Percentiles rank a stretch among this genome's conserved stretches.
phyloP scores from a whole-genome alignment of 1,284 basidiomycete species.

The Cystodermella granulosa region DNA sequence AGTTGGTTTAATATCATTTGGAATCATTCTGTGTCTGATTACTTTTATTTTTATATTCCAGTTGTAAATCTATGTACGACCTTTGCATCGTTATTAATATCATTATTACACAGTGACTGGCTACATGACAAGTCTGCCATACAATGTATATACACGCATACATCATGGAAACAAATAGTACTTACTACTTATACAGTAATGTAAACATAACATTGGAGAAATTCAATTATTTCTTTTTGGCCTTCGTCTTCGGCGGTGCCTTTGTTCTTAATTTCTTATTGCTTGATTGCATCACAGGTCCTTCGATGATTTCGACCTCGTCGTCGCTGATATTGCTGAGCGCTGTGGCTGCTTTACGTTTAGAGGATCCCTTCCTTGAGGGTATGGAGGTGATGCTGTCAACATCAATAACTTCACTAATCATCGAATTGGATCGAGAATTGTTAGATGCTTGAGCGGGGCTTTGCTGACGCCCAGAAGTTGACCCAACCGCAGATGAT shows the following conservation, averaged over 20 bases:
- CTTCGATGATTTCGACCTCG: constrained; percentile 55
- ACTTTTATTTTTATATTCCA: no score
- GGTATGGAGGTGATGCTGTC: constrained; percentile 32
- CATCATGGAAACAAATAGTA: no score
- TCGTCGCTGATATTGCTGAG: constrained; percentile 50
- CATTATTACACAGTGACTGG: no score
- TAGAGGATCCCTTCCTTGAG: constrained; percentile 26
- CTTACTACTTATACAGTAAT: no score
- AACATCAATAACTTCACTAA: constrained; percentile 43
- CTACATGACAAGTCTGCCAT: no score
- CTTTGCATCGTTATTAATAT: no score
- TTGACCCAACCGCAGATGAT: constrained; percentile 42
- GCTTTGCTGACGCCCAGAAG: constrained; percentile 41
- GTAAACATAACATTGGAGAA: no score
- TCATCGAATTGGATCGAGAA: constrained; percentile 37
- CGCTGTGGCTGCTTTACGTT: constrained; percentile 45
- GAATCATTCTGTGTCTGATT: no score
- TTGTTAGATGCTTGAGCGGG: constrained; percentile 35
- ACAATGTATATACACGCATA: no score
- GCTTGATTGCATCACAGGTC: constrained; percentile 31
- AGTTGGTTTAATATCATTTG: no score
- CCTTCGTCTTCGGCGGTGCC: constrained; percentile 22
- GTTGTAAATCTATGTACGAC: no score
- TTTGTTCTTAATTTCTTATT: constrained; percentile 29
- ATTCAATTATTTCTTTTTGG: constrained; percentile 22